Base-by-base conservation (phyloP, 768 basidiomycete genomes). In the Tylopilus vinaceipallidus region DNA sequence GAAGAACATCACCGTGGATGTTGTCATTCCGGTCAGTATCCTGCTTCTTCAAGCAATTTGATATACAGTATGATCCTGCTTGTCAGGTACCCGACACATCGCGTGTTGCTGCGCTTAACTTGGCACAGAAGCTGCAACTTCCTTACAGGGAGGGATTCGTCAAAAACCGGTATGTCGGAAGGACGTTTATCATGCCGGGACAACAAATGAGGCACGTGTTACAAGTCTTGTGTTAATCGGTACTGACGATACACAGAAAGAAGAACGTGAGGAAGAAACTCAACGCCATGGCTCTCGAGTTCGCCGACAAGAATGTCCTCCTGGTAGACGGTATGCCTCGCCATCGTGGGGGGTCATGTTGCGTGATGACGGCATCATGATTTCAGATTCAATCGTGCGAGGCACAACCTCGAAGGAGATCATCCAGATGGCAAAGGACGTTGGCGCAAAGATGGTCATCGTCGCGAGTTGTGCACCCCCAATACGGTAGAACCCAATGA, bases 171-270 rank as follows among this genome's bases (percentile, higher is more conserved):
- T 99, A 99, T 71, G 93, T 98, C 27, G 97, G 95, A 3, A 76
- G 97, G 57, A 99, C 97, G 0, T 99, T 99, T 67, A 98, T 99
- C 71, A 99, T 99, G 97, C 95, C 97, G 8, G 97, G 95, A 20
- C 97, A 99, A 66, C 88, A 91, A 68, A 88, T 92, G 84, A 82
- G 94, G 91, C 83, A 61, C 34, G 54, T 49, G 38, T 11, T 4
- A 3, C 22, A 23, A 20, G 50, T 22, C n/a, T 34, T n/a, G 16
- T 11, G 11, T 45, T 35, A 2, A 23, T 20, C 29, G n/a, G 13
- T 47, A 37, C 42, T 56, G 39, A 59, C 26, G 20, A 45, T 44
- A 17, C 27, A 2, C 59, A 93, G 93, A 69, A 83, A 78, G 58
- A 97, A 95, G 77, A 98, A 95, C 65, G 95, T 98, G 11, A 77